Conservation (phyloP, 495 filamentous ascomycete species). For the Penicillium salamii region DNA sequence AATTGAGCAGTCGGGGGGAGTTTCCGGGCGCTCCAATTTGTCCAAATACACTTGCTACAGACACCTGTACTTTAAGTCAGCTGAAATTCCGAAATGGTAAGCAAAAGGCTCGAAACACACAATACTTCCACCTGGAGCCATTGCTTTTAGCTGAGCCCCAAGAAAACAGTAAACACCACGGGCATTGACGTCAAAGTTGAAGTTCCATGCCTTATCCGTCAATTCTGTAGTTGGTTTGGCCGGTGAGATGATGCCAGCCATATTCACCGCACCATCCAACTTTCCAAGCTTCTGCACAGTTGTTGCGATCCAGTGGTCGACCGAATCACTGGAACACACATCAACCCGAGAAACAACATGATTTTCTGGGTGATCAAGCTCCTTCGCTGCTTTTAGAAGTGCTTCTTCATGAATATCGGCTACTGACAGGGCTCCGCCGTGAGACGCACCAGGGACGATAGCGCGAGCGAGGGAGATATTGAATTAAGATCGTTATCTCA, state of each 20-base stretch:
- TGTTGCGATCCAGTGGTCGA: slow-evolving; percentile 41
- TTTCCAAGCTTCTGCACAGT: slow-evolving; percentile 29
- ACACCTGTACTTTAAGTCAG: no score
- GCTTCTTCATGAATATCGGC: slow-evolving; percentile 41
- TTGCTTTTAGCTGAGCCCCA: slow-evolving; percentile 46
- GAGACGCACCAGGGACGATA: no score
- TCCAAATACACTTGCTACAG: no score
- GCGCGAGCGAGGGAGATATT: no score
- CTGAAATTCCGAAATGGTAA: no score
- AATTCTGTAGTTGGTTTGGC: slow-evolving; percentile 28
- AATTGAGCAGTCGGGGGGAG: no score
- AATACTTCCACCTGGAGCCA: slow-evolving; percentile 44
- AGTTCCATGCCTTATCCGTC: slow-evolving; percentile 43
- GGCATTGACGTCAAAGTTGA: slow-evolving; percentile 50
- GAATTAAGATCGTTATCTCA: no score
- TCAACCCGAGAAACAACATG: slow-evolving; percentile 30
- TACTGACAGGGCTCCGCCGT: slow-evolving; percentile 45
- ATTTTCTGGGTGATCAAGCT: slow-evolving; percentile 4
- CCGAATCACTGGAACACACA: slow-evolving; percentile 31
- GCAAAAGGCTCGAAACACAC: no score
- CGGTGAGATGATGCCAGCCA: slow-evolving; percentile 44
- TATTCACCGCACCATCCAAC: slow-evolving; percentile 51
- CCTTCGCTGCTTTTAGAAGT: slow-evolving; percentile 18
- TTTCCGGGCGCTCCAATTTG: no score
- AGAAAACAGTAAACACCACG: slow-evolving; percentile 52